Percentiles rank a stretch among this genome's conserved stretches.
phyloP scores from a whole-genome alignment of 2,329 filamentous ascomycete species.

The Cercospora beticola region DNA sequence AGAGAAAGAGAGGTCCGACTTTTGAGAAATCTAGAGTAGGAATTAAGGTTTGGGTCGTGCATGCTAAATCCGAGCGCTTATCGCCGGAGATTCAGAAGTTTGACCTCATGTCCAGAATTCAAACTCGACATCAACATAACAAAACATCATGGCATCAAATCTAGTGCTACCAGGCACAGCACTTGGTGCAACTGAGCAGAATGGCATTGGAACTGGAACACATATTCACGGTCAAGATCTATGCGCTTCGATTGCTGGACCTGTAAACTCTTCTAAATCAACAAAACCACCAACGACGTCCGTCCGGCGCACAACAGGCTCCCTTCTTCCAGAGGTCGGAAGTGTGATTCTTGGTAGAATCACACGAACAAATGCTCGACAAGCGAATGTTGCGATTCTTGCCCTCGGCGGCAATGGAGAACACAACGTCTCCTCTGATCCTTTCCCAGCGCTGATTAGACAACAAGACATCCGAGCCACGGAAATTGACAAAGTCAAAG shows the following conservation, averaged over 20 bases:
- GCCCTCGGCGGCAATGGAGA: conserved; percentile 63
- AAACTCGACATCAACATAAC: background rate
- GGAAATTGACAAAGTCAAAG: conserved; percentile 91
- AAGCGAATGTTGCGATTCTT: conserved; percentile 83
- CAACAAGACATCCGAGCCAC: conserved; percentile 87
- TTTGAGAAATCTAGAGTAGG: conserved; percentile 12
- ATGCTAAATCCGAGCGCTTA: conserved; percentile 1
- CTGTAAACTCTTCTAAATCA: conserved; percentile 68
- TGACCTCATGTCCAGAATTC: conserved; percentile 4
- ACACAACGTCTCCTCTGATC: conserved; percentile 29
- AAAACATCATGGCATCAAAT: conserved; percentile 11
- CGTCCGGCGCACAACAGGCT: conserved; percentile 54
- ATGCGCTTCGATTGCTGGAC: conserved; percentile 56
- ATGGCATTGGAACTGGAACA: conserved; percentile 75
- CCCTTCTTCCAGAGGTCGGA: conserved; percentile 81
- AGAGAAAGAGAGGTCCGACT: background rate
- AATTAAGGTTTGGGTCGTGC: conserved; percentile 6
- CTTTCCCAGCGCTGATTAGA: conserved; percentile 38
- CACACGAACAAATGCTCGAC: conserved; percentile 77
- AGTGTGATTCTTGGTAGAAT: conserved; percentile 81
- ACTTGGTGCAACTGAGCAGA: conserved; percentile 67
- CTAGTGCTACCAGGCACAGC: conserved; percentile 78
- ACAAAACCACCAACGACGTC: conserved; percentile 44
- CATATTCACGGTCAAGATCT: conserved; percentile 75
- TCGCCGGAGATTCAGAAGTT: conserved; percentile 4